Percentiles rank a stretch among this genome's conserved stretches.
Evolutionary conservation across 495 filamentous ascomycete genomes (phyloP).

Genomic region (Podospora fimiseda): DNA sequence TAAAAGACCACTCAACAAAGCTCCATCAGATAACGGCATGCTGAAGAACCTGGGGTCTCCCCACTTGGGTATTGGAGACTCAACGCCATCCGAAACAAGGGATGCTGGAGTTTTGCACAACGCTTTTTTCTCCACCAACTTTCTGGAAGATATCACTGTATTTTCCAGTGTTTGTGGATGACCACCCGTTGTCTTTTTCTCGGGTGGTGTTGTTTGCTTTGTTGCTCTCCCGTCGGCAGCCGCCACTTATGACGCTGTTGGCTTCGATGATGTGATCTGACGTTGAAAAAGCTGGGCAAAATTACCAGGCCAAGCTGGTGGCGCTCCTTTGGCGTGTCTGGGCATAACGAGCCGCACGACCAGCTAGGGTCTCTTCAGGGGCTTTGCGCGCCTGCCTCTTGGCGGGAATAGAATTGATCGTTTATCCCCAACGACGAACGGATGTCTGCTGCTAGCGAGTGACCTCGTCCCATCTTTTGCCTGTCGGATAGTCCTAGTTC

Average conservation of each 20-base stretch:
- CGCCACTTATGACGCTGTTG: neutral
- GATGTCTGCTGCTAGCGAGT: too few species aligned
- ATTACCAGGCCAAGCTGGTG: neutral
- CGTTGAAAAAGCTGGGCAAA: too few species aligned
- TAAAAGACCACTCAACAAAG: neutral
- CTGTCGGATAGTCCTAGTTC: too few species aligned
- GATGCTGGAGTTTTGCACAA: neutral
- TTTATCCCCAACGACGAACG: neutral
- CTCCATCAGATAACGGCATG: neutral
- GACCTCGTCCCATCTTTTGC: too few species aligned
- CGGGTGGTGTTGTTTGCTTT: neutral
- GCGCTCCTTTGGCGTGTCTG: too few species aligned
- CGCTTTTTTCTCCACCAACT: neutral
- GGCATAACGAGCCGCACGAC: neutral
- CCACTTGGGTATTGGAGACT: neutral
- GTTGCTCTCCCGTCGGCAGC: neutral
- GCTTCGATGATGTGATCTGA: neutral
- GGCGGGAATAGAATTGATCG: neutral
- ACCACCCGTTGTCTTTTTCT: neutral
- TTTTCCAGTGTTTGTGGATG: too few species aligned
- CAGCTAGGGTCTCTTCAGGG: neutral
- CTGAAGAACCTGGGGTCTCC: slow-evolving; percentile 8
- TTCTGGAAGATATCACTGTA: neutral
- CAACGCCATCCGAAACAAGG: neutral
- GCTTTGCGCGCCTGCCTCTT: neutral